phyloP scores from a whole-genome alignment of 225 moss, liverwort and hornwort genomes.

The Takakia lepidozioides region DNA sequence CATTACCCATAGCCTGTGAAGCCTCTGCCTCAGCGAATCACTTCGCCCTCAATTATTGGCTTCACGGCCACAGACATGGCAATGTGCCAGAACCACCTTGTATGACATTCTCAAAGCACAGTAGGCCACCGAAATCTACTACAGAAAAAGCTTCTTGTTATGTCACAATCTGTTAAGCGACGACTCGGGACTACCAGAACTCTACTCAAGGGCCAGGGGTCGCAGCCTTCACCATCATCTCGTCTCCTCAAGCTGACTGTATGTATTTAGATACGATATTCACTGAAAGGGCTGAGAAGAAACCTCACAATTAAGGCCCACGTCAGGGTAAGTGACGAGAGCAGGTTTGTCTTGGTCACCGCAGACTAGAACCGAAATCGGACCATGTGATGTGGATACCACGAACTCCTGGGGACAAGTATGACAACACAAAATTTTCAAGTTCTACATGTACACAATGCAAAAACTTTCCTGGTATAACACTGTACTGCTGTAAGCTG shows the following conservation, averaged over 20 bases:
- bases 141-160: background rate
- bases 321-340: slow-evolving; percentile 80
- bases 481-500: no score
- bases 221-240: no score
- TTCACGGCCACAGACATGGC: no score
- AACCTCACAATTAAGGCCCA: slow-evolving; percentile 71
- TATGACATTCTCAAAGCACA: no score
- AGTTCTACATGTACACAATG: background rate
- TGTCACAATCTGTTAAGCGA: background rate
- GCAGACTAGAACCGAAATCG: slow-evolving; percentile 69
- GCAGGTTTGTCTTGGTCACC: slow-evolving; percentile 77
- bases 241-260: no score
- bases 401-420: slow-evolving; percentile 35
- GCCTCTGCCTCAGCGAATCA: no score
- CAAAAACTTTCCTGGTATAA: background rate
- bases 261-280: background rate
- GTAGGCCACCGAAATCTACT: no score
- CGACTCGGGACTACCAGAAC: background rate
- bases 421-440: background rate
- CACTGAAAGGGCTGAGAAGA: background rate
- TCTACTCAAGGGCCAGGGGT: background rate
- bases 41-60: no score
- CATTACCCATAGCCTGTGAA: no score
- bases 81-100: no score
- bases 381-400: slow-evolving; percentile 61